Conservation (phyloP, 768 basidiomycete genomes). For the Glaciozyma martinii region DNA sequence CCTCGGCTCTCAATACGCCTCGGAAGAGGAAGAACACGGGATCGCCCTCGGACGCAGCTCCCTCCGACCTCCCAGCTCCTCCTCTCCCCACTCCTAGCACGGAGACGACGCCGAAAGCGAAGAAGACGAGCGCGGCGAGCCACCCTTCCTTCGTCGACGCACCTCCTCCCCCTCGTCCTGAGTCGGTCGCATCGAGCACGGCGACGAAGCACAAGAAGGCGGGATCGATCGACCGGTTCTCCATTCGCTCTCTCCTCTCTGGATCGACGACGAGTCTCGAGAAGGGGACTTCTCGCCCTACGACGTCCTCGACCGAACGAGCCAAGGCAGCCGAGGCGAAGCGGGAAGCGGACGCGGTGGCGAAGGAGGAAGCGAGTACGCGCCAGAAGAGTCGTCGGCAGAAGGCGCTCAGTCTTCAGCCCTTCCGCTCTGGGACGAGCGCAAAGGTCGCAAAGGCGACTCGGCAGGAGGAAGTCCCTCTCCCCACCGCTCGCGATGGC, state of each 20-base stretch:
- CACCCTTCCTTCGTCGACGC: conserved; percentile 1
- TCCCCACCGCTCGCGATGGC: not conserved
- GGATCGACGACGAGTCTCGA: conserved; percentile 9
- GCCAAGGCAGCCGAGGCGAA: not conserved
- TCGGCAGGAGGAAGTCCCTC: conserved; percentile 12
- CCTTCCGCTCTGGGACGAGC: conserved; percentile 23
- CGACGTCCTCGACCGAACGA: not conserved
- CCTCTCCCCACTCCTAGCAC: not conserved
- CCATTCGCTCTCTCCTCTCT: conserved; percentile 30
- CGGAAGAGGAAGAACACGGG: conserved; percentile 29
- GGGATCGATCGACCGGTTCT: conserved; percentile 30
- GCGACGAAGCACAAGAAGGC: conserved; percentile 23
- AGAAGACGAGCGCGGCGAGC: conserved; percentile 8
- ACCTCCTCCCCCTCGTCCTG: conserved; percentile 1
- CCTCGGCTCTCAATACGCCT: conserved; percentile 6
- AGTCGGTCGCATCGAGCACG: conserved; percentile 13
- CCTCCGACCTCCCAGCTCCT: not conserved
- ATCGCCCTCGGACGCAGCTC: conserved; percentile 11
- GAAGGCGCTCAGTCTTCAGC: conserved; percentile 66
- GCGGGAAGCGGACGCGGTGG: not conserved
- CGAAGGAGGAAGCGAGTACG: conserved; percentile 28
- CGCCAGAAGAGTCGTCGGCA: conserved; percentile 38
- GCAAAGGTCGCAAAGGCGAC: conserved; percentile 17
- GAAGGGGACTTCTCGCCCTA: not conserved
- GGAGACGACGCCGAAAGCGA: not conserved